Evolutionary conservation across 1,284 basidiomycete genomes (phyloP).

Genomic region (Cutaneotrichosporon sp.): DNA sequence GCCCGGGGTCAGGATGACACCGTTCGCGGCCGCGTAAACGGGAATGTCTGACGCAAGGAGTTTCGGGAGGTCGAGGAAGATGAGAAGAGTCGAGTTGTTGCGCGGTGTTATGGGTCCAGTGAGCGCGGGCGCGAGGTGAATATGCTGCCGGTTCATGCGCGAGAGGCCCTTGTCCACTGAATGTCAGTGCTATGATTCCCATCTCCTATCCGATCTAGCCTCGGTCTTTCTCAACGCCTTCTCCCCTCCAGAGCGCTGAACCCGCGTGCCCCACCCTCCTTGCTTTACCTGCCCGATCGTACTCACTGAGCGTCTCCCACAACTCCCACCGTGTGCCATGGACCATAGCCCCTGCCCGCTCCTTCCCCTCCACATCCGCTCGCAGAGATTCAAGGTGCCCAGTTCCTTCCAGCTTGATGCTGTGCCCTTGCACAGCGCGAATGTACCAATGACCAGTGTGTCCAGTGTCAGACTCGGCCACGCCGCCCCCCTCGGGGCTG

Average conservation of each 20-base stretch:
- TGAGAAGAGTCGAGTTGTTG: constrained; percentile 44
- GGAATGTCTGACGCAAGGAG: constrained; percentile 41
- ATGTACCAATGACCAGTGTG: constrained; percentile 65
- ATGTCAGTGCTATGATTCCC: background rate
- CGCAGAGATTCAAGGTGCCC: constrained; percentile 50
- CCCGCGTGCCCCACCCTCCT: background rate
- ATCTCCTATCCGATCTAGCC: background rate
- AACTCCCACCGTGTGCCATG: constrained; percentile 51
- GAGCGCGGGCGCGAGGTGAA: constrained; percentile 51
- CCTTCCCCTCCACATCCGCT: constrained; percentile 38
- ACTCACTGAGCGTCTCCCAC: constrained; percentile 50
- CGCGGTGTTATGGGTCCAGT: constrained; percentile 36
- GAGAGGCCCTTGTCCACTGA: constrained; percentile 40
- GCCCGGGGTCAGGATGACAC: constrained; percentile 52
- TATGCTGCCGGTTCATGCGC: constrained; percentile 50
- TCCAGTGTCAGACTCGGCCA: constrained; percentile 1
- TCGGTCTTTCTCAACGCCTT: no score
- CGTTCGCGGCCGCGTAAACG: constrained; percentile 48
- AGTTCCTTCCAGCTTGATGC: constrained; percentile 68
- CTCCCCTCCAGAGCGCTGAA: no score
- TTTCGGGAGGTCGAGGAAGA: constrained; percentile 47
- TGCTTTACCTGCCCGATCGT: background rate
- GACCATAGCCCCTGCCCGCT: constrained; percentile 41
- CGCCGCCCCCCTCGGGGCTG: background rate
- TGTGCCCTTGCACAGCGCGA: constrained; percentile 91